phyloP scores from a whole-genome alignment of 257 asterid species.

The Anisodus tanguticus region DNA sequence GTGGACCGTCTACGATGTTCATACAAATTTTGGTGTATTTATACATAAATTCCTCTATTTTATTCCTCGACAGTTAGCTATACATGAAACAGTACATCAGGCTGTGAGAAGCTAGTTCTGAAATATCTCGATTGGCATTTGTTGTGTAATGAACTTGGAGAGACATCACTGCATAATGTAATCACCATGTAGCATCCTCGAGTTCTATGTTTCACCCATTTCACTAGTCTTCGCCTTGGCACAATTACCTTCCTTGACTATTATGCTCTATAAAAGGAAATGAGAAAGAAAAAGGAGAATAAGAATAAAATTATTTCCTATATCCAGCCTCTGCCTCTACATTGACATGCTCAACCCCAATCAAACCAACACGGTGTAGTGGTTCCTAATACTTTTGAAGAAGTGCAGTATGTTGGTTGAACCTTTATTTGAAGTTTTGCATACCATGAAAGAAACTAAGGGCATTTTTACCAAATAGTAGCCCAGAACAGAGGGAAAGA shows the following conservation, averaged over 20 bases:
- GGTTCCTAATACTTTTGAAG: background rate
- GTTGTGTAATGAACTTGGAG: background rate
- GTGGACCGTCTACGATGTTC: slow-evolving; percentile 20
- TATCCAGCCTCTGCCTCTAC: background rate
- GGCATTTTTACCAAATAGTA: background rate
- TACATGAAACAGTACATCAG: background rate
- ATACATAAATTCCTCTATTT: slow-evolving; percentile 8
- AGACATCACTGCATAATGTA: background rate
- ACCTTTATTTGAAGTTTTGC: background rate
- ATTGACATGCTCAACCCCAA: background rate
- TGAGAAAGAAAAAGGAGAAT: background rate
- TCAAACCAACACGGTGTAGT: background rate
- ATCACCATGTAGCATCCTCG: background rate
- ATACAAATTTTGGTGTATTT: slow-evolving; percentile 28
- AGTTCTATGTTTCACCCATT: background rate
- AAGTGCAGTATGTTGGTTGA: background rate
- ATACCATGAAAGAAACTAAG: background rate
- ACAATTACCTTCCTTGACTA: background rate
- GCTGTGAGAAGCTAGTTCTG: slow-evolving; percentile 14
- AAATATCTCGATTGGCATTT: background rate
- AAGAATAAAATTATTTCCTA: background rate
- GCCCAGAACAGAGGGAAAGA: background rate
- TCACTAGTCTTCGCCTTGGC: background rate
- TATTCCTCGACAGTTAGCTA: background rate
- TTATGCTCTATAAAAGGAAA: background rate